Evolutionary conservation across 2,329 filamentous ascomycete genomes (phyloP).

Genomic region (Huntiella moniliformis): DNA sequence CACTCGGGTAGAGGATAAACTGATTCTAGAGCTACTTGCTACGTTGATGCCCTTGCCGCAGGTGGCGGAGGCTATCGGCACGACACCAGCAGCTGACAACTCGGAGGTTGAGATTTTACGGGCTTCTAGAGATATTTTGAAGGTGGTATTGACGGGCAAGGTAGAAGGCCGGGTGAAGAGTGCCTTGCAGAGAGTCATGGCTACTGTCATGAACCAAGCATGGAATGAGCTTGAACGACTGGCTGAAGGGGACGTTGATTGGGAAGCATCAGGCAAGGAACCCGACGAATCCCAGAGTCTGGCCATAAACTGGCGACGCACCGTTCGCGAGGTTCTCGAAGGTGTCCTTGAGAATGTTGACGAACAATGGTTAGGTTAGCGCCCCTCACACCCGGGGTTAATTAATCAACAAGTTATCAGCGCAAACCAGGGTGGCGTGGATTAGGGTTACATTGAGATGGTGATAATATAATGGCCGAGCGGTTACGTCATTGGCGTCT

Average conservation of each 20-base stretch:
- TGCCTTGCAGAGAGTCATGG: constrained; percentile 20
- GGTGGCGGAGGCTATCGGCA: constrained; percentile 12
- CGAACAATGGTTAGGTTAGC: not conserved
- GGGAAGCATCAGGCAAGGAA: constrained; percentile 21
- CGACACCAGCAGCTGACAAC: constrained; percentile 3
- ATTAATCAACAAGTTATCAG: no score
- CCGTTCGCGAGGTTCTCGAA: constrained; percentile 30
- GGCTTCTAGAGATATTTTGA: constrained; percentile 5
- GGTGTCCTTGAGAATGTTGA: constrained; percentile 24
- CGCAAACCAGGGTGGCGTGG: no score
- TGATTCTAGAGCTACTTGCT: constrained; percentile 31
- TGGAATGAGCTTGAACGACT: constrained; percentile 26
- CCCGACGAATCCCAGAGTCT: constrained; percentile 28
- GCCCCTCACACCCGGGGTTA: no score
- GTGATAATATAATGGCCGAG: no score
- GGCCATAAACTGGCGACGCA: constrained; percentile 30
- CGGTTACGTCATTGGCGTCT: no score
- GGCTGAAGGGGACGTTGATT: constrained; percentile 26
- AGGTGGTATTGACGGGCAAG: constrained; percentile 7
- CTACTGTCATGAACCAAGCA: constrained; percentile 26
- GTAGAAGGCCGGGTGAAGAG: constrained; percentile 16
- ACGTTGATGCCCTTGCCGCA: constrained; percentile 15
- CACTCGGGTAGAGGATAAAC: constrained; percentile 31
- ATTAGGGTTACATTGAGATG: no score
- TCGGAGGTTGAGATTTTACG: not conserved